Conservation (phyloP, 176 grass and related monocot genomes). For the Eleusine coracana region DNA sequence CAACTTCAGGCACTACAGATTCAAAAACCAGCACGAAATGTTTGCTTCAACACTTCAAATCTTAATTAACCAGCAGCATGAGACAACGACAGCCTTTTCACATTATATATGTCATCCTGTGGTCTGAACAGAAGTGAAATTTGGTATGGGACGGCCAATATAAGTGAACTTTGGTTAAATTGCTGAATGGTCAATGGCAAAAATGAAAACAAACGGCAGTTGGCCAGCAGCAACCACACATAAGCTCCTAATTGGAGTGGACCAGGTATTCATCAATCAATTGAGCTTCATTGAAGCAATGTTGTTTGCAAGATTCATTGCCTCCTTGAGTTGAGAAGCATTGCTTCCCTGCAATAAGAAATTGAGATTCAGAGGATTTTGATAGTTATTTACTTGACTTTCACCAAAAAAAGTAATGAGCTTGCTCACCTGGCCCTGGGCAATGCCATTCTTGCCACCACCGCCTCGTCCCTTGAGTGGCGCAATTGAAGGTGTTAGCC, state of each 20-base stretch:
- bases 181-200: not conserved
- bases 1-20: too few species aligned
- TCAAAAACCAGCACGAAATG: too few species aligned
- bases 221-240: not conserved
- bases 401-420: not conserved
- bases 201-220: not conserved
- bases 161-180: not conserved
- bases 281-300: constrained; percentile 80
- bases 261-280: constrained; percentile 24
- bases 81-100: not conserved
- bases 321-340: constrained; percentile 64
- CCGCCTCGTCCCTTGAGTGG: constrained; percentile 86
- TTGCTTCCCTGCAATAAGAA: constrained; percentile 67
- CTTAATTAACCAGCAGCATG: too few species aligned
- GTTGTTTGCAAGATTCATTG: constrained; percentile 71
- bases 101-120: not conserved
- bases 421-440: constrained; percentile 79
- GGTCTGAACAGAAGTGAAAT: not conserved
- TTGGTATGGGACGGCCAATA: not conserved
- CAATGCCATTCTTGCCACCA: constrained; percentile 82
- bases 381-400: not conserved
- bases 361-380: constrained; percentile 17
- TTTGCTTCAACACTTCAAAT: too few species aligned
- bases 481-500: constrained; percentile 75
- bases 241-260: not conserved